Percentiles rank a stretch among this genome's conserved stretches.
Conservation (phyloP, 2,329 filamentous ascomycete species). For the Colletotrichum graminicola region DNA sequence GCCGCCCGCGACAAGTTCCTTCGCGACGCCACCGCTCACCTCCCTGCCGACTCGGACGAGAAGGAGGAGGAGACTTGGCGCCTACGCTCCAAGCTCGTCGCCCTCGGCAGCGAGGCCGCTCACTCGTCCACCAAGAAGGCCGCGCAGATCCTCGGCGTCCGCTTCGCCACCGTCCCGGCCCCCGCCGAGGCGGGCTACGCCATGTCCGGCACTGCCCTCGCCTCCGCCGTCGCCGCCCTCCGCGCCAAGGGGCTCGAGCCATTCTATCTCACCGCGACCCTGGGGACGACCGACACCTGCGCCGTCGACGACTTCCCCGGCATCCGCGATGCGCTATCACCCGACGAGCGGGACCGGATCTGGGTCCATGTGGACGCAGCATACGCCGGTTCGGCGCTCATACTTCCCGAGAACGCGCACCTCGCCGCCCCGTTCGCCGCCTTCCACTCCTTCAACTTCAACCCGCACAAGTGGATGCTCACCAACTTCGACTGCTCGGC, state of each 20-base stretch:
- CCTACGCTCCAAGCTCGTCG: constrained; percentile 71
- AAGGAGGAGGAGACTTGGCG: constrained; percentile 79
- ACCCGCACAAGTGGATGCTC: constrained; percentile 98
- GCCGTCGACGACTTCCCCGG: constrained; percentile 84
- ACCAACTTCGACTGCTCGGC: constrained; percentile 91
- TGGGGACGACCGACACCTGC: constrained; percentile 91
- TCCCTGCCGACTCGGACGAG: constrained; percentile 66
- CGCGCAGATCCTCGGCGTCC: constrained; percentile 86
- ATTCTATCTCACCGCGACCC: constrained; percentile 85
- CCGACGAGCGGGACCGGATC: constrained; percentile 62
- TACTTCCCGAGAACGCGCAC: constrained; percentile 84
- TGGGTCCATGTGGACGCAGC: constrained; percentile 97
- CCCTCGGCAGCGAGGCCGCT: constrained; percentile 81
- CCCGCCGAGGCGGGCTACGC: constrained; percentile 73
- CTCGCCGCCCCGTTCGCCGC: constrained; percentile 70
- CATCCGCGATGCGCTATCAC: constrained; percentile 65
- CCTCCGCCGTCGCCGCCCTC: constrained; percentile 72
- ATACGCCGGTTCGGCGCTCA: constrained; percentile 87
- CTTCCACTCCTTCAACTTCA: constrained; percentile 93
- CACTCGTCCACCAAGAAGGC: constrained; percentile 91
- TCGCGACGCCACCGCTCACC: constrained; percentile 66
- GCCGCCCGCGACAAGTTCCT: constrained; percentile 87
- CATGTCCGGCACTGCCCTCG: constrained; percentile 75
- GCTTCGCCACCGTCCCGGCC: constrained; percentile 78
- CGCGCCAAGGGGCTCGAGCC: constrained; percentile 79